A percentile compares a stretch with the other conserved stretches of the same genome.
phyloP scores from a whole-genome alignment of 106 monocot genomes.

The Gastrodia elata region DNA sequence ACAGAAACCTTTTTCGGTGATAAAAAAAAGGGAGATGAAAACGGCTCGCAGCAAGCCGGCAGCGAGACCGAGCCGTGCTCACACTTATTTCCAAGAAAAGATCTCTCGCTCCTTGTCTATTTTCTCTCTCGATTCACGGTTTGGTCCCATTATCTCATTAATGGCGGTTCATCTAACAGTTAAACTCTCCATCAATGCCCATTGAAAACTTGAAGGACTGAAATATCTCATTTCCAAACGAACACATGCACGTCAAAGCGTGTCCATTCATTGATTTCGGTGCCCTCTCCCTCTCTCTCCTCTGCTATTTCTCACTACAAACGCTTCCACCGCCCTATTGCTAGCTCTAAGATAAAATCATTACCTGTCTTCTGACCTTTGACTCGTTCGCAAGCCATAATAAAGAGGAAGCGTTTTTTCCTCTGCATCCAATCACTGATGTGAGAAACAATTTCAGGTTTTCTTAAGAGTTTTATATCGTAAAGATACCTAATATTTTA shows the following conservation, averaged over 20 bases:
- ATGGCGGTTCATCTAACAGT: background rate
- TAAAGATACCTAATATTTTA: too few relatives aligned
- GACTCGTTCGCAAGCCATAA: background rate
- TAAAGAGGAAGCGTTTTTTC: too few relatives aligned
- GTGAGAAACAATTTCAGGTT: too few relatives aligned
- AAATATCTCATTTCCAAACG: background rate
- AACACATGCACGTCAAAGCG: background rate
- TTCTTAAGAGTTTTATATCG: too few relatives aligned
- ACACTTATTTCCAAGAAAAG: background rate
- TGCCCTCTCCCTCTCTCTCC: background rate
- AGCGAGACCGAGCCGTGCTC: too few relatives aligned
- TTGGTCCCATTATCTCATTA: conserved; percentile 2
- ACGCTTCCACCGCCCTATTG: background rate
- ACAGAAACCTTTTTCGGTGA: too few relatives aligned
- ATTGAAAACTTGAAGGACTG: background rate
- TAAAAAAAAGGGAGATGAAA: too few relatives aligned
- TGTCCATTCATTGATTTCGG: background rate
- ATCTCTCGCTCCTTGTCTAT: background rate
- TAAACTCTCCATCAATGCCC: conserved; percentile 9
- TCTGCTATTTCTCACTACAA: background rate
- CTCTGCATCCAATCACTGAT: too few relatives aligned
- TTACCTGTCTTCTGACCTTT: background rate
- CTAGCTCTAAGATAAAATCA: background rate
- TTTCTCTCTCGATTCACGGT: background rate
- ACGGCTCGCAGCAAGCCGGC: too few relatives aligned